Base-by-base conservation (phyloP, 441 rosid species). In the Gossypium aridum region DNA sequence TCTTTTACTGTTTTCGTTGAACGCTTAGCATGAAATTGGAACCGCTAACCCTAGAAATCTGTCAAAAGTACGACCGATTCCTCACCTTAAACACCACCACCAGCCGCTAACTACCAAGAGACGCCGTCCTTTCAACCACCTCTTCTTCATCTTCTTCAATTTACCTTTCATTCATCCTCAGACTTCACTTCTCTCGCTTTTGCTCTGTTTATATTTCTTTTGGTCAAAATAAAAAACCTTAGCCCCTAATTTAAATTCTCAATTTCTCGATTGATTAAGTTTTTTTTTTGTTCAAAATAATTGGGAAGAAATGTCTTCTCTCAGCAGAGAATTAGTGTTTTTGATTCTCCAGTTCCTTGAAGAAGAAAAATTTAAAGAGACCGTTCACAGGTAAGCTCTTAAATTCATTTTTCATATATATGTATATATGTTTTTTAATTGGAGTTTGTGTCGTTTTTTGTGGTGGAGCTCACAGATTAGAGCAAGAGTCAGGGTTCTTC, bases 271-370 rank as follows among this genome's bases (percentile, higher is more conserved):
- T 65, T n/a, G 17, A 28, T 19, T 4, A 16, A 34, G 39, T 6
- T 34, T 34, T 34, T 31, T 34, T 34, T 31, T 34, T 34, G 68
- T 14, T 28, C 4, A 4, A 28, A 70, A 55, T 62, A 34, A 2
- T 37, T 37, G 43, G 43, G 64, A 43, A 16, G 68, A 61, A 79
- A 84, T 84, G 87, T 77, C 87, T 55, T 84, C 84, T 77, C 68
- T 84, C 23, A 84, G 87, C 73, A 84, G 85, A 75, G 87, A 84
- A 71, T 74, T 84, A 43, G 84, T 84, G 72, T 81, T 84, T 67
- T 31, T 84, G 16, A 84, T 84, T 54, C 84, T 84, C 13, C 87
- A 84, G 75, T 84, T 81, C 75, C 79, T 84, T 0, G 87, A 84
- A 34, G 87, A 84, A 57, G 84, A 83, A 37, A 37, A 37, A 7